phyloP scores from a whole-genome alignment of 352 stramenopile genomes.

The Phytophthora cryptogea region DNA sequence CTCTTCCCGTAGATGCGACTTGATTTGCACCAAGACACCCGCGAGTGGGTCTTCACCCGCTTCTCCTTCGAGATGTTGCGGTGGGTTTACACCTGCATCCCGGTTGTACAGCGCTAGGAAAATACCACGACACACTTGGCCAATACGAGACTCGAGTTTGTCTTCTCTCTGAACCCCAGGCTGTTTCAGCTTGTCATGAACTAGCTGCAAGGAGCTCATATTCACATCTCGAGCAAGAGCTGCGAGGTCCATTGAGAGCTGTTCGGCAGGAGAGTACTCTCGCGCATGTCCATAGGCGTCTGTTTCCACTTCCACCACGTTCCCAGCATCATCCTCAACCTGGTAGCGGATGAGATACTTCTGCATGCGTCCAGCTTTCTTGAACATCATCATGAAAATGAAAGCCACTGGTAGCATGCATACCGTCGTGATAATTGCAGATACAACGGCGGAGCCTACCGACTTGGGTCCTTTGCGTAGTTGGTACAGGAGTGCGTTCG shows the following conservation, averaged over 20 bases:
- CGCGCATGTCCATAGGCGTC: constrained; percentile 63
- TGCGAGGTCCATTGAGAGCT: constrained; percentile 59
- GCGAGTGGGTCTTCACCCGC: constrained; percentile 40
- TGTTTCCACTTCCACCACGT: constrained; percentile 63
- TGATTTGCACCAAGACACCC: constrained; percentile 52
- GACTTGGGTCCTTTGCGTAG: constrained; percentile 54
- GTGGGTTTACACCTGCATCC: constrained; percentile 46
- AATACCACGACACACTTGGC: constrained; percentile 57
- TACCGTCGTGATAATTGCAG: constrained; percentile 57
- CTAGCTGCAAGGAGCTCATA: constrained; percentile 28
- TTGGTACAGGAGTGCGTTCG: constrained; percentile 65
- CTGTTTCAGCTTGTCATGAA: constrained; percentile 42
- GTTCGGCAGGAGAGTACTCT: constrained; percentile 51
- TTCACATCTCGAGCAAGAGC: constrained; percentile 54
- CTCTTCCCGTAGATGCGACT: constrained; percentile 46
- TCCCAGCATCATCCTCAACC: constrained; percentile 62
- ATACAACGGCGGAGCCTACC: constrained; percentile 53
- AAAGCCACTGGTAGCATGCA: constrained; percentile 70
- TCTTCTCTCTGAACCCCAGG: constrained; percentile 27
- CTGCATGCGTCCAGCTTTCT: constrained; percentile 62
- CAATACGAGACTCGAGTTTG: constrained; percentile 20
- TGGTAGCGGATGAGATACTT: constrained; percentile 70
- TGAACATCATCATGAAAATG: constrained; percentile 75
- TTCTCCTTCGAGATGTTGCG: constrained; percentile 24
- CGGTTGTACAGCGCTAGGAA: constrained; percentile 69